These are phyloP conservation scores for Phytophthora ohioensis DNA, from an alignment of 352 stramenopile species.

Conservation along the genomic window DNA sequence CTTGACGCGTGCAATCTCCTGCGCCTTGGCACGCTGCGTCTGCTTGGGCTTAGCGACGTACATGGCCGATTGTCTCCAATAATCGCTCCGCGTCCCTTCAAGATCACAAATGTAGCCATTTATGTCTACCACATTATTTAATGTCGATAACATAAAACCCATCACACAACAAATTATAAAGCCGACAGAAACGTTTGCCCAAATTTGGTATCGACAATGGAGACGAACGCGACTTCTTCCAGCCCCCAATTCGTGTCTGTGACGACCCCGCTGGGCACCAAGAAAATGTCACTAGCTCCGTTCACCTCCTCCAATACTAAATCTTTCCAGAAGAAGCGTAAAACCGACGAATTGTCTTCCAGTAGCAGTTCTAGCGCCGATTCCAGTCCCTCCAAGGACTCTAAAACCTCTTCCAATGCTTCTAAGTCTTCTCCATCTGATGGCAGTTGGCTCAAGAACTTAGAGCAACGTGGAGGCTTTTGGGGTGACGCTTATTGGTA, in stretches of 20 bases:
- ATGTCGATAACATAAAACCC: too few relatives aligned
- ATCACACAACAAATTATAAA: too few relatives aligned
- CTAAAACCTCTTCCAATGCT: neutral
- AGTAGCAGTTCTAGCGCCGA: neutral
- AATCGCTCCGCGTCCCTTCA: slow-evolving; percentile 30
- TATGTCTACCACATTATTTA: too few relatives aligned
- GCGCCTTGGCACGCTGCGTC: slow-evolving; percentile 69
- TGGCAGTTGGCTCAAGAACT: slow-evolving; percentile 62
- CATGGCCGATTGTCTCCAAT: slow-evolving; percentile 37
- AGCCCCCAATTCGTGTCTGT: slow-evolving; percentile 17
- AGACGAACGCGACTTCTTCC: neutral
- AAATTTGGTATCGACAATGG: neutral
- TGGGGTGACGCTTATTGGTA: slow-evolving; percentile 85
- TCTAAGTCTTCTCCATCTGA: neutral
- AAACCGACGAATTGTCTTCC: neutral
- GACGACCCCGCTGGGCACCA: slow-evolving; percentile 18
- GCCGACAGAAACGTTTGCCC: neutral
- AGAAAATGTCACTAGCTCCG: slow-evolving; percentile 21
- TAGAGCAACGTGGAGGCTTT: slow-evolving; percentile 72
- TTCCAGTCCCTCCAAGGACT: neutral
- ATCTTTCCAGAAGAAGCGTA: slow-evolving; percentile 16
- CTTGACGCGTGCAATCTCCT: slow-evolving; percentile 76
- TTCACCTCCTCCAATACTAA: slow-evolving; percentile 9
- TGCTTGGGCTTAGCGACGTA: slow-evolving; percentile 87
- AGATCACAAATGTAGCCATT: slow-evolving; percentile 29